A percentile compares a stretch with the other conserved stretches of the same genome.
Conservation (phyloP, 2,329 filamentous ascomycete species). For the Gaeumannomyces tritici region DNA sequence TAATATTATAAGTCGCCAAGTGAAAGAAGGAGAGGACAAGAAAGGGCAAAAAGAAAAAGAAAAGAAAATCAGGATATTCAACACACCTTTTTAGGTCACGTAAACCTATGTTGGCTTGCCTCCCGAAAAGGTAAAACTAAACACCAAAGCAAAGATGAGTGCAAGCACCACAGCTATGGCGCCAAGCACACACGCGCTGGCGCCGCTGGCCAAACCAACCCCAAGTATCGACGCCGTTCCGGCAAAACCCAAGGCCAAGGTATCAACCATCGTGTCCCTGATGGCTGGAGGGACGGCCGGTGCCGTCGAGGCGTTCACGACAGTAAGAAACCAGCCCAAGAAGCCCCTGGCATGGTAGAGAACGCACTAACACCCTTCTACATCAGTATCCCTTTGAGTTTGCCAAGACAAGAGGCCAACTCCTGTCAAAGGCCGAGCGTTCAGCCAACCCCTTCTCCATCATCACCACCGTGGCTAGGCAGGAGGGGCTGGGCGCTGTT, state of each 20-base stretch:
- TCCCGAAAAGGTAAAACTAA: no score
- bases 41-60: no score
- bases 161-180: no score
- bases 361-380: not conserved
- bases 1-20: no score
- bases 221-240: not conserved
- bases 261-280: slow-evolving; percentile 33
- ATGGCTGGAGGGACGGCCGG: slow-evolving; percentile 41
- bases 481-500: slow-evolving; percentile 46
- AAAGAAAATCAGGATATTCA: no score
- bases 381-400: slow-evolving; percentile 55
- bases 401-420: slow-evolving; percentile 54
- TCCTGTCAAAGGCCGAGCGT: slow-evolving; percentile 17
- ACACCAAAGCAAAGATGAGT: no score
- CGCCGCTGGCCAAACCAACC: no score
- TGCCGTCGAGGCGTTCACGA: slow-evolving; percentile 40
- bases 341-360: no score
- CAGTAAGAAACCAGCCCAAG: slow-evolving; percentile 18
- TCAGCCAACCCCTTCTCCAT: slow-evolving; percentile 47
- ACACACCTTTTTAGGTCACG: no score
- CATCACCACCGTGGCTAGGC: slow-evolving; percentile 40
- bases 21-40: no score
- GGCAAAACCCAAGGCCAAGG: not conserved
- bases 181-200: no score
- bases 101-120: no score